Evolutionary conservation across 495 filamentous ascomycete genomes (phyloP).

Genomic region (Polyplosphaeria fusca): DNA sequence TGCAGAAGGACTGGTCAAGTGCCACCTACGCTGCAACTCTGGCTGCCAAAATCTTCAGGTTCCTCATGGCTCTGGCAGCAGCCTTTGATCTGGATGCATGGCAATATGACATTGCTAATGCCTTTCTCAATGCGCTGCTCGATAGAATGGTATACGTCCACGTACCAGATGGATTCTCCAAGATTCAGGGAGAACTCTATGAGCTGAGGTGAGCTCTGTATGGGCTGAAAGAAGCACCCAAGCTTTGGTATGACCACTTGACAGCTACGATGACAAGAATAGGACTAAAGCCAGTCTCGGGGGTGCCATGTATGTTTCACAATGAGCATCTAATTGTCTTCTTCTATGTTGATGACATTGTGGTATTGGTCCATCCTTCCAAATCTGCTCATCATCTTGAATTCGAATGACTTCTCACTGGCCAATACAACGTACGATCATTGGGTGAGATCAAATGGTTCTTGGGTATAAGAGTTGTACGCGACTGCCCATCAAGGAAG

Average conservation of each 20-base stretch:
- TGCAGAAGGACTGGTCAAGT: neutral
- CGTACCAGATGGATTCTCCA: slow-evolving; percentile 6
- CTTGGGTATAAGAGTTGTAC: too few relatives aligned
- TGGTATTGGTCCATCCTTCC: slow-evolving; percentile 3
- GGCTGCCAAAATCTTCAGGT: slow-evolving; percentile 6
- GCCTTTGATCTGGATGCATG: slow-evolving; percentile 1
- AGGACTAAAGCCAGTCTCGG: slow-evolving; percentile 5
- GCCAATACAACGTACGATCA: neutral
- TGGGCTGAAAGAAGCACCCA: slow-evolving; percentile 14
- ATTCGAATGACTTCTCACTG: neutral
- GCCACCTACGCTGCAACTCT: slow-evolving; percentile 19
- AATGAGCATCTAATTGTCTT: slow-evolving; percentile 16
- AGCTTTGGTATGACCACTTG: slow-evolving; percentile 20
- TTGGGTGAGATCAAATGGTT: too few relatives aligned
- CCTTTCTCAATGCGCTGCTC: slow-evolving; percentile 9
- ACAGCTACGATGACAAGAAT: neutral
- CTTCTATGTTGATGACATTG: slow-evolving; percentile 25
- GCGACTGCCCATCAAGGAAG: neutral
- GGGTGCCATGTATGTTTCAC: neutral
- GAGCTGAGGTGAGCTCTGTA: slow-evolving; percentile 15
- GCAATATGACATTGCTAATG: slow-evolving; percentile 8
- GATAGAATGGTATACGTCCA: neutral
- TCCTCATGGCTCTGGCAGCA: slow-evolving; percentile 9
- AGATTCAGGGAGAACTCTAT: neutral
- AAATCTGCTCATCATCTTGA: neutral